Base-by-base conservation (phyloP, 2,329 filamentous ascomycete genomes). In the Gaeumannomyces sp. region DNA sequence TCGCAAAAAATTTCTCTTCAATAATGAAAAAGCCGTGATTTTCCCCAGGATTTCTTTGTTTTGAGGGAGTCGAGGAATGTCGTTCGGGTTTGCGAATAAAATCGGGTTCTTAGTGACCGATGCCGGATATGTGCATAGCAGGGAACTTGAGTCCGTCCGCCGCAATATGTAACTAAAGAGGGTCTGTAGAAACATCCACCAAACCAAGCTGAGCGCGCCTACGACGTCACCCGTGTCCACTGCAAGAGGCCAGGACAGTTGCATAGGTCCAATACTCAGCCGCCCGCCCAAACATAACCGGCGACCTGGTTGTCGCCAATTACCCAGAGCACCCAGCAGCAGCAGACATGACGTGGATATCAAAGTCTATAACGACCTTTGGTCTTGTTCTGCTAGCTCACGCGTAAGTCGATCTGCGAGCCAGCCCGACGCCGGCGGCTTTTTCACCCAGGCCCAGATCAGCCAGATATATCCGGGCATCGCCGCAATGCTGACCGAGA, bases 321-420 rank as follows among this genome's bases (percentile, higher is more conserved):
- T 25, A 3, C 4, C n/a, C 45, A 53, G 22, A 53, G n/a, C 45
- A 50, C 7, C 22, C 45, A 53, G 45, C 45, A 25, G 35, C 22
- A 53, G 22, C 45, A 16, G 35, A 68, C 63, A 94, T 95, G 91
- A 85, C 87, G 65, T 85, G 89, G 80, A 76, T 91, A 68, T 89
- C 91, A 28, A 88, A 86, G 68, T 76, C 87, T 4, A 82, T 93
- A 67, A 93, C 92, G 66, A 76, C 87, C 66, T 78, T 93, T 66
- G 94, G 94, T 68, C 81, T 94, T 16, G 70, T 96, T 64, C 84
- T 97, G 69, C 84, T 97, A 25, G 86, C 88, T 60, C 94, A 97
- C 77, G 91, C 93, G 94, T 97, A 88, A 77, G 91, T 62, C 62
- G 45, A 50, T n/a, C 38, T 22, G 16, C 16, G 38, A 50, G 10